A percentile compares a stretch with the other conserved stretches of the same genome.
These are phyloP conservation scores for Diaporthe sp. DNA, from an alignment of 2,329 filamentous ascomycete species.

Conservation along the genomic window DNA sequence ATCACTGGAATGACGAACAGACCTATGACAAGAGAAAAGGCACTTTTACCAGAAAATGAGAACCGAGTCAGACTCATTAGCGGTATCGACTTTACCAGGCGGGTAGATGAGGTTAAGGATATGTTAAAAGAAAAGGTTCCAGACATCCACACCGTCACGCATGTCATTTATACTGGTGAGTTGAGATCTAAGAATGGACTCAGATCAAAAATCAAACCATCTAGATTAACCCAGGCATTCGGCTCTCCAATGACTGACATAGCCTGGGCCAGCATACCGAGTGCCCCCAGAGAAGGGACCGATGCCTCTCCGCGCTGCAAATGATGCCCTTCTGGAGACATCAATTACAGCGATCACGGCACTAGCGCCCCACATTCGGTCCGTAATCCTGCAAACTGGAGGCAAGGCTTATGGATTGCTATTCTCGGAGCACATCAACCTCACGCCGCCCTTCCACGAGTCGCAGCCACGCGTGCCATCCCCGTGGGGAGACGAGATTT, in stretches of 20 bases:
- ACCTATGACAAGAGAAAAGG: background rate
- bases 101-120: background rate
- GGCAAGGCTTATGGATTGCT: background rate
- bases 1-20: constrained; percentile 10
- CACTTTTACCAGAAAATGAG: background rate
- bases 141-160: background rate
- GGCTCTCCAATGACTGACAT: background rate
- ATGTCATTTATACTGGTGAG: constrained; percentile 17
- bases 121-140: background rate
- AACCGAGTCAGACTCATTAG: background rate
- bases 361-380: background rate
- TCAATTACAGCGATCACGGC: constrained; percentile 12
- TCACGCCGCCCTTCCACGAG: constrained; percentile 8
- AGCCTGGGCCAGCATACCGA: background rate
- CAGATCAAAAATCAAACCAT: background rate
- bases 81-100: constrained; percentile 12
- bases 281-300: background rate
- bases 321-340: background rate
- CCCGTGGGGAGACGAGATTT: constrained; percentile 48
- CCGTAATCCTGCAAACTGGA: constrained; percentile 9
- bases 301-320: constrained; percentile 4
- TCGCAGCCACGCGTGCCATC: background rate
- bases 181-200: background rate
- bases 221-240: background rate
- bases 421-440: background rate